Evolutionary conservation across 306 rosid species (phyloP), one percentile per base, ranked within the genome.

Genomic region (Urtica urens): DNA sequence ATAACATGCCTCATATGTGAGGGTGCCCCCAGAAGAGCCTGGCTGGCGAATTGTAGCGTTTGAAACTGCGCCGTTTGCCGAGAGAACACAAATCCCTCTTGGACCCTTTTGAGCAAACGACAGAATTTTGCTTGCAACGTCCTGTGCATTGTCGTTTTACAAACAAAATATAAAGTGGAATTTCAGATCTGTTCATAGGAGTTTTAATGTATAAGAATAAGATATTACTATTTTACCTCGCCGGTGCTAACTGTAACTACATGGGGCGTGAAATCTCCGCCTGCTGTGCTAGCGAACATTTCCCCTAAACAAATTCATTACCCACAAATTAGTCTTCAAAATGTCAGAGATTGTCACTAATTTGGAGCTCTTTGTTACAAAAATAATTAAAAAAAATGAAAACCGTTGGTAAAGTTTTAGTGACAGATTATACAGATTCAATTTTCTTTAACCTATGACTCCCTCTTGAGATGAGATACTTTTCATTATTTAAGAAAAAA

Each of bases 11-110:
- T 87, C 96, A 8, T 83, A 87, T 42, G 96, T 80, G 68, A 80
- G 62, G 18, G 73, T 65, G 41, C 87, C 87, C 58, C 80, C 85
- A 51, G 85, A 59, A 43, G 85, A 78, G 38, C 85, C 82, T 0
- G 82, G 78, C 57, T 73, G 93, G 53, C 80, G 74, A 51, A 87
- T 64, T 23, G 94, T 76, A 29, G 78, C 96, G 50, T 76, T 75
- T 9, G 96, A 83, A 58, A 87, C 76, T 53, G 85, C 57, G 51
- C 96, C 96, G 63, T 71, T 83, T 33, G 94, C 94, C 19, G 87
- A 69, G 52, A 87, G 93, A 76, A 83, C 60, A 45, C 85, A 83
- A 48, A 80, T 16, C 54, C 79, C 87, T 57, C 93, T 63, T 23
- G 72, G 74, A 53, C 82, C 76, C 72, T 75, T 75, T 49, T 79